These are phyloP conservation scores for Prorocentrum cordatum DNA, from an alignment of 169 alveolate genomes.

Conservation along the genomic window DNA sequence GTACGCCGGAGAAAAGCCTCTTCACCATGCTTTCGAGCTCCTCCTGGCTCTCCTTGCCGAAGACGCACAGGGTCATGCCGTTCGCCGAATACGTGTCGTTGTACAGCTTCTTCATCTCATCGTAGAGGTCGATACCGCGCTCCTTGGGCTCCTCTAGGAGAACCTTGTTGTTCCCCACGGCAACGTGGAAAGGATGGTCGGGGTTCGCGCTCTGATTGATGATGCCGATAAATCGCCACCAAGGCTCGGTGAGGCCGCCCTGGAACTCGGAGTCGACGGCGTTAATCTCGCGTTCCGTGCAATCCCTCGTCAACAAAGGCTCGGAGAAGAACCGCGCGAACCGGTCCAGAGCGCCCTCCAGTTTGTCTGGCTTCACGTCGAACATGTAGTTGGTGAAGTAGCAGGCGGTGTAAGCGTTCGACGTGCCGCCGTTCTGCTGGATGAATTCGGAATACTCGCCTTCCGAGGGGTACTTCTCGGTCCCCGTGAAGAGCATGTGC, in stretches of 20 bases:
- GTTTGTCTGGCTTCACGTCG: background rate
- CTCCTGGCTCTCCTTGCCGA: background rate
- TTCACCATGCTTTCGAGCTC: background rate
- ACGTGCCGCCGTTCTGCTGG: slow-evolving; percentile 26
- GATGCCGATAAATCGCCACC: slow-evolving; percentile 57
- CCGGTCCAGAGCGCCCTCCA: slow-evolving; percentile 23
- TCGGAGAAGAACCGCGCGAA: slow-evolving; percentile 46
- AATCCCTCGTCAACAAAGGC: slow-evolving; percentile 23
- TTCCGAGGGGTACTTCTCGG: slow-evolving; percentile 35
- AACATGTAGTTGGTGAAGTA: slow-evolving; percentile 53
- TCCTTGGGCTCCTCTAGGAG: slow-evolving; percentile 50
- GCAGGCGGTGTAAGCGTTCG: slow-evolving; percentile 49
- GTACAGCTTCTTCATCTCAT: slow-evolving; percentile 9
- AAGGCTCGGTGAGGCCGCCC: slow-evolving; percentile 24
- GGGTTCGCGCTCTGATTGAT: slow-evolving; percentile 61
- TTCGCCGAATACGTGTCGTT: slow-evolving; percentile 39
- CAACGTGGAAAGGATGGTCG: slow-evolving; percentile 52
- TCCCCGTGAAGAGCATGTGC: slow-evolving; percentile 68
- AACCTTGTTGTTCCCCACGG: slow-evolving; percentile 66
- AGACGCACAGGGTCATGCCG: slow-evolving; percentile 10
- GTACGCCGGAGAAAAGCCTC: background rate
- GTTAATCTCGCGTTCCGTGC: slow-evolving; percentile 58
- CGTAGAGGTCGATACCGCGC: slow-evolving; percentile 43
- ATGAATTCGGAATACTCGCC: slow-evolving; percentile 63
- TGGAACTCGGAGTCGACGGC: slow-evolving; percentile 57